Evolutionary conservation across 768 basidiomycete species (phyloP).

Genomic region (Serpula lacrymans): DNA sequence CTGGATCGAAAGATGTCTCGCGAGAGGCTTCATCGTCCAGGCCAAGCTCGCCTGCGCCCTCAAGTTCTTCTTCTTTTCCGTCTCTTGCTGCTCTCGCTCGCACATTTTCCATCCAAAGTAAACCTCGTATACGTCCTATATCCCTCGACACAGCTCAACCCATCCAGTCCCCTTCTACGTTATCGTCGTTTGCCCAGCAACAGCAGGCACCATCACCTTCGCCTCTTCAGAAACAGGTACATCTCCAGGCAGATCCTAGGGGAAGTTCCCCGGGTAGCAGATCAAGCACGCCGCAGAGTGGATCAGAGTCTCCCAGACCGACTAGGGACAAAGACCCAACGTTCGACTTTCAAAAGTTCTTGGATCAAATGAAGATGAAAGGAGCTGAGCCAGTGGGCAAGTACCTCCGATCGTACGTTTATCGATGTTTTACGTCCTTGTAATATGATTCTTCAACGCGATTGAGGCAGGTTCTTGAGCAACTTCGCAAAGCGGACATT

Average conservation of each 20-base stretch:
- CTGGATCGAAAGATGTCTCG: conserved; percentile 7
- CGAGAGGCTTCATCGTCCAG: conserved; percentile 6
- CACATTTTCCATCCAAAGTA: conserved; percentile 53
- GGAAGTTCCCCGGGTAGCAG: conserved; percentile 15
- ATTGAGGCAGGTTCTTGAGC: conserved; percentile 83
- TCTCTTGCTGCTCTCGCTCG: conserved; percentile 67
- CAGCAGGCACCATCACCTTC: conserved; percentile 28
- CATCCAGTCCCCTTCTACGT: conserved; percentile 56
- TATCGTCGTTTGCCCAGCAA: conserved; percentile 53
- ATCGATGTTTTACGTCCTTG: neutral
- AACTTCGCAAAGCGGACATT: conserved; percentile 92
- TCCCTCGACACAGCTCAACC: conserved; percentile 60
- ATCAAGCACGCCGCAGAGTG: conserved; percentile 25
- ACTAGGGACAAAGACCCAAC: conserved; percentile 37
- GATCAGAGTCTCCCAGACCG: conserved; percentile 29
- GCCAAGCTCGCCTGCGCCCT: conserved; percentile 19
- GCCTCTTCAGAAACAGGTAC: conserved; percentile 6
- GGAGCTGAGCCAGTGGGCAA: conserved; percentile 91
- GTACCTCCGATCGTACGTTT: conserved; percentile 88
- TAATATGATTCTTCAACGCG: no score
- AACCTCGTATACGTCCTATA: conserved; percentile 47
- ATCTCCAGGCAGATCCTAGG: conserved; percentile 5
- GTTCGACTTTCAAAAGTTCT: conserved; percentile 93
- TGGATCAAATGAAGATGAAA: conserved; percentile 90
- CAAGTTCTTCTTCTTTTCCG: conserved; percentile 43